A percentile compares a stretch with the other conserved stretches of the same genome.
Conservation (phyloP, 495 filamentous ascomycete genomes). For the Immersiella caudata region DNA sequence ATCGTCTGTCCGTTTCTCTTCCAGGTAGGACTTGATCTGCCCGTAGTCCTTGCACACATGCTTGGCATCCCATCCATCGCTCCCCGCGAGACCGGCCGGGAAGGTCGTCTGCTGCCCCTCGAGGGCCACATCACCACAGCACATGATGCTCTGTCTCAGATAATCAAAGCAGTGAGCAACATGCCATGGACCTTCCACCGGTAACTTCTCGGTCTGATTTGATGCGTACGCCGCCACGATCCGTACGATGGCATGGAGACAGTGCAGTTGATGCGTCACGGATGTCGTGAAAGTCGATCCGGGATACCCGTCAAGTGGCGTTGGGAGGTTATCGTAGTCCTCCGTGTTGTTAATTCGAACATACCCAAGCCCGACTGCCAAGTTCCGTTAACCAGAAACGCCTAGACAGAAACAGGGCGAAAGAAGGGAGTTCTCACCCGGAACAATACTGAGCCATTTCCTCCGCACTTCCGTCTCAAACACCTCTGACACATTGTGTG, state of each 20-base stretch:
- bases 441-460: constrained; percentile 48
- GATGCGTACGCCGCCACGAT: constrained; percentile 42
- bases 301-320: constrained; percentile 37
- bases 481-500: constrained; percentile 49
- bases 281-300: constrained; percentile 51
- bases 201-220: constrained; percentile 33
- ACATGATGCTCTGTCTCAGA: constrained; percentile 52
- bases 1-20: constrained; percentile 44
- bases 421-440: constrained; percentile 38
- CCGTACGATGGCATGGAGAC: constrained; percentile 46
- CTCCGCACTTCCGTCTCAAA: constrained; percentile 41
- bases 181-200: constrained; percentile 47
- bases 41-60: constrained; percentile 51
- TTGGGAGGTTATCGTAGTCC: constrained; percentile 44
- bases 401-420: background rate
- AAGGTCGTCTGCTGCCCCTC: constrained; percentile 51
- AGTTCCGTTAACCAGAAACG: background rate
- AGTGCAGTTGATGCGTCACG: constrained; percentile 54
- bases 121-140: constrained; percentile 47
- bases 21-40: constrained; percentile 40
- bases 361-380: constrained; percentile 47
- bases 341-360: constrained; percentile 41
- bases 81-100: constrained; percentile 42
- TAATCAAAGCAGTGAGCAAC: constrained; percentile 54
- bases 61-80: constrained; percentile 53